Evolutionary conservation across 2,329 filamentous ascomycete genomes (phyloP), one percentile per base, ranked within the genome.

Genomic region (Diatrype stigma): DNA sequence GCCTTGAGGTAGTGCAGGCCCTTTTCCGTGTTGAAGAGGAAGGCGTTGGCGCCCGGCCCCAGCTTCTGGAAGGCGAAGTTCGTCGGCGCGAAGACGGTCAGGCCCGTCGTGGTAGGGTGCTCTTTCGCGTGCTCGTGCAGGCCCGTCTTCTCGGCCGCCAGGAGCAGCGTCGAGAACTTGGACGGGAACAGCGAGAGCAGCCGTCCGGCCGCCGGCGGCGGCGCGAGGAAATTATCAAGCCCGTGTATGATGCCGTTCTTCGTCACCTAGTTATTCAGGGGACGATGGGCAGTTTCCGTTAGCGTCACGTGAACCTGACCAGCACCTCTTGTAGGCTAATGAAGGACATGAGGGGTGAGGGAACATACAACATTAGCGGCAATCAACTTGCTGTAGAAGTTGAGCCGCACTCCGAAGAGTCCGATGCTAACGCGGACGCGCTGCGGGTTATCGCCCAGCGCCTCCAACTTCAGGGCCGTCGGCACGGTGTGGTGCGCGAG

Each of bases 171-270:
- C 57, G 85, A 90, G 75, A 96, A 96, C 54, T 85, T 78, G 45
- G 74, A 70, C 0, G 91, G 90, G 63, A 96, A 79, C 30, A 92
- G 82, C 10, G 80, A 76, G 44, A 83, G 68, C 22, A 65, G 51
- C 17, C 50, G 71, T 62, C 23, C 63, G 65, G 48, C 82, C 75
- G 42, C 82, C 74, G 88, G 85, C 0, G 91, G 92, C 3, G 90
- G 90, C 8, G 93, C 62, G n/a, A 96, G 78, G 49, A 94, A 74
- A 54, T 75, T 77, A 71, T 91, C 82, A 49, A 96, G 72, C 42
- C 81, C 87, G 68, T 96, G 91, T 57, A 95, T 82, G 37, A 94
- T 76, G 40, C 92, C 91, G 64, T 96, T 96, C 54, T 81, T 85
- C 38, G 84, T 86, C 64, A 80, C 78, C 84, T 87, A 42, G 50